A percentile compares a stretch with the other conserved stretches of the same genome.
Evolutionary conservation across 805 yeast genomes (phyloP).

Genomic region (Metschnikowia peoriensis): DNA sequence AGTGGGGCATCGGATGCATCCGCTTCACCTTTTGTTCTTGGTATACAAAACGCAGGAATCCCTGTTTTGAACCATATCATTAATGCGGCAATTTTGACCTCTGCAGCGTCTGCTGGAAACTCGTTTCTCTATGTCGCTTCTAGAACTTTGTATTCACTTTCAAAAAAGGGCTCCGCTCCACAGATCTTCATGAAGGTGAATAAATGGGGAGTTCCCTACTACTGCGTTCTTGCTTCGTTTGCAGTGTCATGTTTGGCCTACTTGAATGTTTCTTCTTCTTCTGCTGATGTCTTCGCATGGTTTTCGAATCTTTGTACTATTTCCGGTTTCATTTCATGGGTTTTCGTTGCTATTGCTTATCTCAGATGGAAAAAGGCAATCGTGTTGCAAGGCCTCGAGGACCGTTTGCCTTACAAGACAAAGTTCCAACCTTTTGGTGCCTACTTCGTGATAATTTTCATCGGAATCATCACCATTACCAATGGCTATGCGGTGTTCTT

Average conservation of each 20-base stretch:
- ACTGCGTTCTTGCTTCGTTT: conserved; percentile 30
- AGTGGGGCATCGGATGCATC: conserved; percentile 46
- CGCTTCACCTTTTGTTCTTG: conserved; percentile 77
- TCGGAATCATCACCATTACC: conserved; percentile 57
- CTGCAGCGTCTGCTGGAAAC: conserved; percentile 45
- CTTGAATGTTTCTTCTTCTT: conserved; percentile 52
- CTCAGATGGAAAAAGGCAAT: conserved; percentile 67
- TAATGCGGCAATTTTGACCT: conserved; percentile 70
- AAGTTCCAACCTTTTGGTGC: conserved; percentile 57
- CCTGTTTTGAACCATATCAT: conserved; percentile 71
- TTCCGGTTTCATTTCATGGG: conserved; percentile 67
- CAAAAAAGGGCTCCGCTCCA: conserved; percentile 20
- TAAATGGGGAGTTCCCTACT: conserved; percentile 44
- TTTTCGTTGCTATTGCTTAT: conserved; percentile 51
- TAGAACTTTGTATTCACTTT: conserved; percentile 19
- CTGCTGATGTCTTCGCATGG: conserved; percentile 61
- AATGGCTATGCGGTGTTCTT: conserved; percentile 73
- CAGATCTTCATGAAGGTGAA: conserved; percentile 25
- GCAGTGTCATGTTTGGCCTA: conserved; percentile 48
- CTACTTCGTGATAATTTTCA: conserved; percentile 49
- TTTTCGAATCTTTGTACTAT: conserved; percentile 63
- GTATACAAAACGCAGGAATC: conserved; percentile 68
- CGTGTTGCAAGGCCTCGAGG: conserved; percentile 48
- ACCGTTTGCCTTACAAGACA: conserved; percentile 59
- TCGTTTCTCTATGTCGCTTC: conserved; percentile 21